Evolutionary conservation across 306 rosid species (phyloP), one percentile per base, ranked within the genome.

Genomic region (Dryas octopetala): DNA sequence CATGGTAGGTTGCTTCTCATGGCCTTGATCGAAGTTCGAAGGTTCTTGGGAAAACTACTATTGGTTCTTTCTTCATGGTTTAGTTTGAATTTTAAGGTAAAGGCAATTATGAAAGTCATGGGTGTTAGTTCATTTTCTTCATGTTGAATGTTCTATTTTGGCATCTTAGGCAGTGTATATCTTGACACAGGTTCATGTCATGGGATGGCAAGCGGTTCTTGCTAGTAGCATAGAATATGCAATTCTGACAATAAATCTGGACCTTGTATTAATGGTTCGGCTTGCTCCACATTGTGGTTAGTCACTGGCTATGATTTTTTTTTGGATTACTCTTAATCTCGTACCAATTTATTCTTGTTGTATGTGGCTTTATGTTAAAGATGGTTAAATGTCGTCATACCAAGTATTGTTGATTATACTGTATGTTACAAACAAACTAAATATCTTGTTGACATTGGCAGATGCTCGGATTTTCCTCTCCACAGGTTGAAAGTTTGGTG

Each of bases 21-120:
- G 99, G 99, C 75, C 92, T 92, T 60, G 99, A 96, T 81, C 93
- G 87, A 78, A 96, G 92, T 86, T 88, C 99, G 60, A 92, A 86
- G 89, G 99, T 96, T 81, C 99, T 96, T 72, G 93, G 98, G 68
- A 92, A 84, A 86, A 96, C 99, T 63, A 92, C 97, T n/a, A 90
- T 88, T 43, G 96, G 92, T 61, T 80, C 98, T 69, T 73, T 90
- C 85, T 96, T 92, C 91, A 74, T 87, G 89, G 88, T 88, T 83
- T 95, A 86, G 87, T 78, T 82, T 83, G 57, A 80, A 54, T 65
- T 81, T 26, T 74, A 75, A 62, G 80, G 64, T 76, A 55, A 70
- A 60, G 41, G 16, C 68, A 60, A 47, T 71, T 11, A 46, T 59
- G 76, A 26, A 59, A 10, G 6, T 46, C 19, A 60, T 46, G 38